Evolutionary conservation across 768 basidiomycete species (phyloP).

Genomic region (Boletus tylopilopsis): DNA sequence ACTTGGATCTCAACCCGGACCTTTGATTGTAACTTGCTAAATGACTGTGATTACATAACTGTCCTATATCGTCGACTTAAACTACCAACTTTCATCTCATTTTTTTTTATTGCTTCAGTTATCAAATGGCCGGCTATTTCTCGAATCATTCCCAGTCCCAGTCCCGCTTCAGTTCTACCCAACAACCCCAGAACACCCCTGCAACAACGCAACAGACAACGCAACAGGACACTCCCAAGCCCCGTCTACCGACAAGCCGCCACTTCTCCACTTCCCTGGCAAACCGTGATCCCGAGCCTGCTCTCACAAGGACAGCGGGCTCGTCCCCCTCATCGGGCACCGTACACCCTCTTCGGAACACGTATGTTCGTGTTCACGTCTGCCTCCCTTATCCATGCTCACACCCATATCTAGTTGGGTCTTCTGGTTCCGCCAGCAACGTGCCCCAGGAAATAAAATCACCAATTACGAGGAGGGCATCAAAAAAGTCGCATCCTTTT

Average conservation of each 20-base stretch:
- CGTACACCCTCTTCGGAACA: slow-evolving; percentile 78
- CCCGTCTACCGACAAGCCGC: slow-evolving; percentile 59
- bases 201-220: slow-evolving; percentile 2
- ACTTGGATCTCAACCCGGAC: slow-evolving; percentile 84
- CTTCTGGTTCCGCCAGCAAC: slow-evolving; percentile 91
- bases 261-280: slow-evolving; percentile 68
- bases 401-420: slow-evolving; percentile 60
- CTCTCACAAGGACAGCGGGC: slow-evolving; percentile 38
- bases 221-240: slow-evolving; percentile 30
- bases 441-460: slow-evolving; percentile 85
- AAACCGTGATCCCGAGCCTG: slow-evolving; percentile 32
- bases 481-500: slow-evolving; percentile 86
- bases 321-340: slow-evolving; percentile 24
- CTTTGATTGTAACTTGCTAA: slow-evolving; percentile 35
- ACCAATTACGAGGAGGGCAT: slow-evolving; percentile 93
- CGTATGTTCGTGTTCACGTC: slow-evolving; percentile 60
- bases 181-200: slow-evolving; percentile 29
- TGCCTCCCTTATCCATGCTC: slow-evolving; percentile 13
- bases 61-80: neutral
- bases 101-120: slow-evolving; percentile 25
- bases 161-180: slow-evolving; percentile 60
- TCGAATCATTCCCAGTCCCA: slow-evolving; percentile 72
- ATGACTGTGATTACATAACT: slow-evolving; percentile 22
- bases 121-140: slow-evolving; percentile 68
- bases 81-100: neutral